Conservation (phyloP, 2,329 filamentous ascomycete genomes). For the Cercospora citrullina region DNA sequence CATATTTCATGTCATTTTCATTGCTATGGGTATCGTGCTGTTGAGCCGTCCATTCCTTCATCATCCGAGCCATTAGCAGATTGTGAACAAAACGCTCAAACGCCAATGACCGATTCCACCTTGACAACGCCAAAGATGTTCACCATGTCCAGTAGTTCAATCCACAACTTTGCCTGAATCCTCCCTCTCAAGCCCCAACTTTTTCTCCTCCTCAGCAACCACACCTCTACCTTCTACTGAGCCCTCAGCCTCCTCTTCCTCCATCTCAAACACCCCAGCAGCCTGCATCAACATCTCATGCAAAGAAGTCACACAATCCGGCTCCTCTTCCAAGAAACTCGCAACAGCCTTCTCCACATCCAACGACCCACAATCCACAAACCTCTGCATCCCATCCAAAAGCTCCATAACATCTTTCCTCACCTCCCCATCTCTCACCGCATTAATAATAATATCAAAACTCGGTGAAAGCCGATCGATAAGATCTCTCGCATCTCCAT, state of each 20-base stretch:
- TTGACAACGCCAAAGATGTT: not conserved
- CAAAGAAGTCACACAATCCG: conserved; percentile 18
- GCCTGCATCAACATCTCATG: conserved; percentile 18
- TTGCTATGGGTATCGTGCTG: not conserved
- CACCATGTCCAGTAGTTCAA: not conserved
- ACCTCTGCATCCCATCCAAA: conserved; percentile 10
- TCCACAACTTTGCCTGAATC: conserved; percentile 3
- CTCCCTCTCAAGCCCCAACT: not conserved
- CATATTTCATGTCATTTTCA: not conserved
- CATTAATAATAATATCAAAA: conserved; percentile 18
- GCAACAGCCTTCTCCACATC: conserved; percentile 12
- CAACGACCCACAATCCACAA: conserved; percentile 11
- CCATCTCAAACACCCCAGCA: conserved; percentile 11
- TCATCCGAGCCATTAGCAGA: not conserved
- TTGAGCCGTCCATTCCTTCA: not conserved
- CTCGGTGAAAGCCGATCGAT: conserved; percentile 6
- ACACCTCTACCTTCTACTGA: not conserved
- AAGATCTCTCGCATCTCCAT: not conserved
- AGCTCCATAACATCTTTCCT: conserved; percentile 10
- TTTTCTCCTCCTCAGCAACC: not conserved
- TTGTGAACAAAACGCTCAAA: not conserved
- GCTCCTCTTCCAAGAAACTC: conserved; percentile 13
- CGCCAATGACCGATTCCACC: not conserved
- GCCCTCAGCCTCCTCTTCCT: not conserved
- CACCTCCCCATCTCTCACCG: not conserved